These are phyloP conservation scores for Fusarium decemcellulare DNA, from an alignment of 2,329 filamentous ascomycete species.

Conservation along the genomic window DNA sequence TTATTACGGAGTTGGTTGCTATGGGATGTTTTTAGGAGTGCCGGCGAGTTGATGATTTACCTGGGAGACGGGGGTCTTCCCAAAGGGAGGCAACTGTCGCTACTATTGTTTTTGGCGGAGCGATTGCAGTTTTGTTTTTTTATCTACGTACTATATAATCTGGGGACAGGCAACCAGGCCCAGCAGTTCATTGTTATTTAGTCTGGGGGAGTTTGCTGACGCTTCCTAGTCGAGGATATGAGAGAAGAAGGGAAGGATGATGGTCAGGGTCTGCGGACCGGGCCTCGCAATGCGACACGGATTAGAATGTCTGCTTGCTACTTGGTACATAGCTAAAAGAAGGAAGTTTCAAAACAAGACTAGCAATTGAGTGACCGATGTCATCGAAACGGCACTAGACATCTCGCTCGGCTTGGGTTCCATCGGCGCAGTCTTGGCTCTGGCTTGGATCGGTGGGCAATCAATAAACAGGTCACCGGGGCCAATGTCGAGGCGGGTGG, in stretches of 20 bases:
- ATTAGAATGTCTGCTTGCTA: conserved; percentile 14
- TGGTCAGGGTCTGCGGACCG: conserved; percentile 14
- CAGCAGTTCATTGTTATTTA: conserved; percentile 15
- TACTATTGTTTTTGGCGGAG: conserved; percentile 13
- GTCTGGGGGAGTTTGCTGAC: conserved; percentile 5
- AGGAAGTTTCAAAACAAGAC: conserved; percentile 3
- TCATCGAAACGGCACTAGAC: too few species aligned
- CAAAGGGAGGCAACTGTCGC: conserved; percentile 23
- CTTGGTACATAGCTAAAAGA: conserved; percentile 18
- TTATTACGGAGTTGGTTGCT: conserved; percentile 30
- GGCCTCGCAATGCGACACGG: conserved; percentile 19
- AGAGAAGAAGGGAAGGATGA: conserved; percentile 9
- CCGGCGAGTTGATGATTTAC: conserved; percentile 28
- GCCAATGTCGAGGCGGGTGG: neutral
- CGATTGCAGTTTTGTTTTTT: conserved; percentile 23
- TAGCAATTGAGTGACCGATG: neutral
- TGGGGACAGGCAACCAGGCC: conserved; percentile 7
- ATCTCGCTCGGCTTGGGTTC: too few species aligned
- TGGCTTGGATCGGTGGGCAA: neutral
- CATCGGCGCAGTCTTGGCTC: too few species aligned
- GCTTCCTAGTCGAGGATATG: neutral
- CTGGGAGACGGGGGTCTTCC: conserved; percentile 1
- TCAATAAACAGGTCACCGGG: neutral
- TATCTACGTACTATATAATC: conserved; percentile 22
- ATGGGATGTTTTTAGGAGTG: conserved; percentile 11